Percentiles rank a stretch among this genome's conserved stretches.
Conservation (phyloP, 345 rosid genomes). For the Jatropha curcas region DNA sequence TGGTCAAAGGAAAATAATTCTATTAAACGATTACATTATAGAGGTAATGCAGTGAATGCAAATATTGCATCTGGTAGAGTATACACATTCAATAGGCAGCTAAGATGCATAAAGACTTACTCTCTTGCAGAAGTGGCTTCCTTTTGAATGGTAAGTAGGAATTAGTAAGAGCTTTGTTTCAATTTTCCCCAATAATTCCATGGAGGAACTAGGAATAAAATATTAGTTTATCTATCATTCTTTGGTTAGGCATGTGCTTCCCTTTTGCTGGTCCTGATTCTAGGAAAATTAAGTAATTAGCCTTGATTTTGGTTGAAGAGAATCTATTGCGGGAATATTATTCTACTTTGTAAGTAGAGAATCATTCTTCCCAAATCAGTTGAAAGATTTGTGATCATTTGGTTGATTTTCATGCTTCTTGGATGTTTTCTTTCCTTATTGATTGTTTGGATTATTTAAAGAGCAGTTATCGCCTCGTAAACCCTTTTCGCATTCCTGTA, state of each 20-base stretch:
- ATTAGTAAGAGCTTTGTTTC: neutral
- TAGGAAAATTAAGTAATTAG: too few relatives aligned
- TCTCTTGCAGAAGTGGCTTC: conserved; percentile 10
- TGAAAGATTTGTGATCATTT: neutral
- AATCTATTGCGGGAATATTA: neutral
- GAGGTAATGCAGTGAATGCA: conserved; percentile 42
- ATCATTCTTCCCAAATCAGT: neutral
- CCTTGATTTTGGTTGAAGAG: neutral
- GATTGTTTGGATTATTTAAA: too few relatives aligned
- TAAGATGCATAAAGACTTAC: conserved; percentile 45
- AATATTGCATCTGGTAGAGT: conserved; percentile 44
- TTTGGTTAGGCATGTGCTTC: neutral
- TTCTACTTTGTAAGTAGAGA: neutral
- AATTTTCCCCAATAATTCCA: neutral
- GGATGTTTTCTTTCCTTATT: too few relatives aligned
- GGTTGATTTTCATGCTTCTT: neutral
- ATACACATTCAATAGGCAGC: conserved; percentile 51
- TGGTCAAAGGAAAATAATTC: conserved; percentile 43
- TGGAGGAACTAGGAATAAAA: neutral
- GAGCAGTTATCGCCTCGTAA: too few relatives aligned
- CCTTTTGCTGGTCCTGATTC: neutral
- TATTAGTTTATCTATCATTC: neutral
- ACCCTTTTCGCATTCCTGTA: too few relatives aligned
- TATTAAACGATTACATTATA: conserved; percentile 47
- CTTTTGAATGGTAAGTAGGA: neutral